Conservation (phyloP, 345 rosid species). For the Carallia pectinifolia region DNA sequence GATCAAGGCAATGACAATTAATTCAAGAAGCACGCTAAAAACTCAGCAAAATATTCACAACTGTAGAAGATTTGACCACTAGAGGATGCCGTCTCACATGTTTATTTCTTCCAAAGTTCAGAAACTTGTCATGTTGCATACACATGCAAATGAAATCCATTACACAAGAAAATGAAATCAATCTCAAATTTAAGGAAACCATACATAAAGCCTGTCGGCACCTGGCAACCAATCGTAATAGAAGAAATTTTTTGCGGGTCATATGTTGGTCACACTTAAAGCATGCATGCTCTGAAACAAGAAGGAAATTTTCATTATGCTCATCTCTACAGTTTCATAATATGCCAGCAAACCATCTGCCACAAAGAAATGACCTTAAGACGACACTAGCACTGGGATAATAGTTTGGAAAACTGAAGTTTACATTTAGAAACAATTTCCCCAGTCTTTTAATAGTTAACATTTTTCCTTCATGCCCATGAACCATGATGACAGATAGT, state of each 20-base stretch:
- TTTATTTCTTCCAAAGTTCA: not conserved
- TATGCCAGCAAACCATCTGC: not conserved
- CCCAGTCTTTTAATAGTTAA: not conserved
- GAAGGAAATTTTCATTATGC: not conserved
- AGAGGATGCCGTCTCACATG: not conserved
- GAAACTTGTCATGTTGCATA: not conserved
- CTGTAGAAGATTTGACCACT: not conserved
- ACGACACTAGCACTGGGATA: not conserved
- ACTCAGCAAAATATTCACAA: not conserved
- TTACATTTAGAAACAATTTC: not conserved
- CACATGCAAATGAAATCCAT: not conserved
- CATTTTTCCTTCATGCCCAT: too few relatives aligned
- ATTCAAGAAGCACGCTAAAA: not conserved
- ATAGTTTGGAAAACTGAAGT: not conserved
- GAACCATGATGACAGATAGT: too few relatives aligned
- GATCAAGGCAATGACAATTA: conserved; percentile 11
- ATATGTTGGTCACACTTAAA: not conserved
- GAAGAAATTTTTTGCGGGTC: too few relatives aligned
- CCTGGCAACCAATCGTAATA: too few relatives aligned
- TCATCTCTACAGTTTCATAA: not conserved
- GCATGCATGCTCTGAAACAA: not conserved
- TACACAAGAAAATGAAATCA: not conserved
- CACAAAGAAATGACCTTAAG: not conserved
- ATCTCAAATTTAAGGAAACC: not conserved
- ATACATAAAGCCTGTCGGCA: not conserved